Conservation (phyloP, 1,284 basidiomycete species). For the Moesziomyces sp. region DNA sequence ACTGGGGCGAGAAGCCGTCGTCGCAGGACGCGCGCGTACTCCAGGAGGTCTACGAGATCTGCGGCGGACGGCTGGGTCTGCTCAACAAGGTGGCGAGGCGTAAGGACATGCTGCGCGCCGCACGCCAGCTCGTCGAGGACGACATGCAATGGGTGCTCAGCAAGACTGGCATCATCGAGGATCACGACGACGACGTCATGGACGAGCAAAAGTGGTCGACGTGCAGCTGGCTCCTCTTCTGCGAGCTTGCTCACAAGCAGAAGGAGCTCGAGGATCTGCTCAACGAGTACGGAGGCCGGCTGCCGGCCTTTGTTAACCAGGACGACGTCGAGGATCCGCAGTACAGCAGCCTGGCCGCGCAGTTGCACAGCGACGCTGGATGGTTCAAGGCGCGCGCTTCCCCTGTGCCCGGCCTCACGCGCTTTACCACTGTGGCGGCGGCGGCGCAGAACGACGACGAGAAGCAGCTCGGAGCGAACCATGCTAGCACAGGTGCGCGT, state of each 20-base stretch:
- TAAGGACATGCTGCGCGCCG: constrained; percentile 53
- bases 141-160: constrained; percentile 63
- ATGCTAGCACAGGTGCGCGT: no score
- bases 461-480: no score
- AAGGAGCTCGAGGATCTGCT: constrained; percentile 53
- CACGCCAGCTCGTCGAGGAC: constrained; percentile 59
- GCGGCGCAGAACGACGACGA: neutral
- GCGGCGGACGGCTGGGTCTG: constrained; percentile 55
- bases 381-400: constrained; percentile 42
- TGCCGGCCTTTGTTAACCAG: constrained; percentile 35
- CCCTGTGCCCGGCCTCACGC: constrained; percentile 40
- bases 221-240: constrained; percentile 63
- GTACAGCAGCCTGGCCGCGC: constrained; percentile 45
- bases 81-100: constrained; percentile 59
- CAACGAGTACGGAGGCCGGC: constrained; percentile 26
- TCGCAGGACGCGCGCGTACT: constrained; percentile 39
- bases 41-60: constrained; percentile 60
- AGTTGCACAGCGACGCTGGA: constrained; percentile 41
- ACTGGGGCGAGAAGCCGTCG: constrained; percentile 54
- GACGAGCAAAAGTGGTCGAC: constrained; percentile 66
- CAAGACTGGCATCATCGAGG: constrained; percentile 65
- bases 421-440: constrained; percentile 15
- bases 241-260: constrained; percentile 55
- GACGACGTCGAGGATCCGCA: constrained; percentile 33
- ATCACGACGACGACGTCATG: constrained; percentile 65